Conservation (phyloP, 768 basidiomycete species). For the Botryobasidium botryosum region DNA sequence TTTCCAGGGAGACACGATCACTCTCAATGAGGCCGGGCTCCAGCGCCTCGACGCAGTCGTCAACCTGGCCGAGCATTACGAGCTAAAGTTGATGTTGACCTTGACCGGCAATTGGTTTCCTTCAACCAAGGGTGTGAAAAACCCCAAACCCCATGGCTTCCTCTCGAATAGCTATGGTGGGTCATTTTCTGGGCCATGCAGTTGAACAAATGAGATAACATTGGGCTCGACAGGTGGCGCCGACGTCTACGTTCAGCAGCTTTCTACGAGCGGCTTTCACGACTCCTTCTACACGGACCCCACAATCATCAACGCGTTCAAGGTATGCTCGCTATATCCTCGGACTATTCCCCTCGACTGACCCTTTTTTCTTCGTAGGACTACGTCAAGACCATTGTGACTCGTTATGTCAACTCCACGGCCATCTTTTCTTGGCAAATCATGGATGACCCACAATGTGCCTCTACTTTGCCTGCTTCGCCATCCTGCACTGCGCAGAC, state of each 20-base stretch:
- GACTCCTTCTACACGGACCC: conserved; percentile 11
- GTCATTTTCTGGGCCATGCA: no score
- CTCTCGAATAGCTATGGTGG: conserved; percentile 8
- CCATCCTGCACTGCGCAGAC: conserved; percentile 8
- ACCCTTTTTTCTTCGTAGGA: conserved; percentile 4
- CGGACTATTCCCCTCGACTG: background rate
- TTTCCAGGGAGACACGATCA: background rate
- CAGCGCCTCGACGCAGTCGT: no score
- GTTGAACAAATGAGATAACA: no score
- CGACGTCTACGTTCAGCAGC: conserved; percentile 9
- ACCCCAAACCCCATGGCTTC: background rate
- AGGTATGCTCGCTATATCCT: no score
- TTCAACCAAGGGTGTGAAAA: background rate
- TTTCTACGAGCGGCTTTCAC: background rate
- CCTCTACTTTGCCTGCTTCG: conserved; percentile 12
- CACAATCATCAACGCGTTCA: conserved; percentile 11
- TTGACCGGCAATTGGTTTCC: conserved; percentile 13
- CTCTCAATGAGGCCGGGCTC: conserved; percentile 4
- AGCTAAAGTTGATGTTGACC: conserved; percentile 11
- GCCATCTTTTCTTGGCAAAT: conserved; percentile 13
- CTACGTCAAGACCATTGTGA: conserved; percentile 11
- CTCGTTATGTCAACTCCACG: conserved; percentile 7
- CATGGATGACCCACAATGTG: conserved; percentile 9
- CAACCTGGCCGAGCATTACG: conserved; percentile 9
- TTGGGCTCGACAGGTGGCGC: no score